Evolutionary conservation across 495 filamentous ascomycete species (phyloP), one percentile per base, ranked within the genome.

Genomic region (Penicillium bovifimosum): DNA sequence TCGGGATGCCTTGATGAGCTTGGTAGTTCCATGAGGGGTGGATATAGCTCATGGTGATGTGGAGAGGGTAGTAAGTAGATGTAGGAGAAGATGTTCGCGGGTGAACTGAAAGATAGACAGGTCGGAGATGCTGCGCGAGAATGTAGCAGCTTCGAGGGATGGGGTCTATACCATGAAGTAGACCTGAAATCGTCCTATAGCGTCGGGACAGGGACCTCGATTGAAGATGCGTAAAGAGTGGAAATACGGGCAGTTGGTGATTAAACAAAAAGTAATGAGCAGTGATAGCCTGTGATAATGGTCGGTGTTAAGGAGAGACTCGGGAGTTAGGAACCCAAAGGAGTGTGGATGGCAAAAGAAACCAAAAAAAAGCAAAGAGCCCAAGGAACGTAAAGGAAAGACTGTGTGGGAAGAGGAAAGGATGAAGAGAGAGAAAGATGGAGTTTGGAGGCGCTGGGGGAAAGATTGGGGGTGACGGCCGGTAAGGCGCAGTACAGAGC

Each of bases 1-100:
- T 68, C 18, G 70, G 70, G 24, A 74, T 56, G 9, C 61, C 67
- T 26, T 67, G 47, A 56, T 72, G 71, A 52, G 63, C 56, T 18
- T 62, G 44, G 51, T 70, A 76, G 31, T 67, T 62, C 63, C 73
- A 76, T 47, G 73, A 67, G 44, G 72, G 72, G 46, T 76, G 72
- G 9, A 75, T 63, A 33, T 73, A 76, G 38, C 69, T 76, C 74
- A 76, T 76, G 53, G 42, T 51, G 58, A 14, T 11, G 26, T 10
- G n/a, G 17, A 41, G 43, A 45, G 41, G 24, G 6, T 6, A 26
- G 46, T 43, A 40, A 46, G 39, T 5, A 39, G 41, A 38, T 44
- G 46, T 41, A 49, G 35, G 34, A 47, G 49, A 48, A 54, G 47
- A 16, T 13, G 43, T 14, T 16, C 10, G 20, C 40, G 40, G 20